Evolutionary conservation across 1,284 basidiomycete genomes (phyloP).

Genomic region (Sporisorium exsertum): DNA sequence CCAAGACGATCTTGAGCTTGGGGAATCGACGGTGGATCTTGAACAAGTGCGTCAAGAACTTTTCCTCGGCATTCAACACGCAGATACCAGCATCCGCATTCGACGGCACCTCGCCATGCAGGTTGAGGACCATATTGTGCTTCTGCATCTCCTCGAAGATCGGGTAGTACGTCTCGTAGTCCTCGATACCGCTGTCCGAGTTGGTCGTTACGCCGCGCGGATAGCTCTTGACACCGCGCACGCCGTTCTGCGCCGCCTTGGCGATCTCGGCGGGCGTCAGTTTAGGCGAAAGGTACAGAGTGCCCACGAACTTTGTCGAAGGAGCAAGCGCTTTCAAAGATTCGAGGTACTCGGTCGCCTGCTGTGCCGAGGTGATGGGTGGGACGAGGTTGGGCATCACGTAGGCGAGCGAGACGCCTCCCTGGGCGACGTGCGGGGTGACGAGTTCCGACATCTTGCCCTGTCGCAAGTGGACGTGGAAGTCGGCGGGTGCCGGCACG

Average conservation of each 20-base stretch:
- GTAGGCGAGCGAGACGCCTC: conserved; percentile 91
- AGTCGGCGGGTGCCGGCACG: conserved; percentile 71
- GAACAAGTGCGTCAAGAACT: conserved; percentile 88
- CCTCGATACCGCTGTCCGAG: conserved; percentile 95
- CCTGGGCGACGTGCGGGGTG: conserved; percentile 87
- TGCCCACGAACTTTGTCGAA: conserved; percentile 89
- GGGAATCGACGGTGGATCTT: conserved; percentile 88
- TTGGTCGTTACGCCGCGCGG: conserved; percentile 98
- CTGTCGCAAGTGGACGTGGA: conserved; percentile 96
- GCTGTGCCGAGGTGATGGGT: conserved; percentile 86
- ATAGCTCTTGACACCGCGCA: conserved; percentile 90
- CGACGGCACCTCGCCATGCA: conserved; percentile 98
- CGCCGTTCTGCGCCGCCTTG: conserved; percentile 74
- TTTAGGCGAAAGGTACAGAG: conserved; percentile 90
- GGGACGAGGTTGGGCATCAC: conserved; percentile 99
- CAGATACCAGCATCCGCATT: conserved; percentile 85
- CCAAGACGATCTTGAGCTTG: conserved; percentile 92
- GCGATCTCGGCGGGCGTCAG: conserved; percentile 90
- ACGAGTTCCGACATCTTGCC: conserved; percentile 81
- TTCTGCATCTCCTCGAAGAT: conserved; percentile 96
- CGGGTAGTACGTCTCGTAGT: conserved; percentile 92
- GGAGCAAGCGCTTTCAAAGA: conserved; percentile 82
- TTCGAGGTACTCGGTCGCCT: conserved; percentile 83
- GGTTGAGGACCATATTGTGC: conserved; percentile 90
- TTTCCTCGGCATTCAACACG: conserved; percentile 91